Conservation (phyloP, 2,329 filamentous ascomycete species). For the Mariannaea sp. region DNA sequence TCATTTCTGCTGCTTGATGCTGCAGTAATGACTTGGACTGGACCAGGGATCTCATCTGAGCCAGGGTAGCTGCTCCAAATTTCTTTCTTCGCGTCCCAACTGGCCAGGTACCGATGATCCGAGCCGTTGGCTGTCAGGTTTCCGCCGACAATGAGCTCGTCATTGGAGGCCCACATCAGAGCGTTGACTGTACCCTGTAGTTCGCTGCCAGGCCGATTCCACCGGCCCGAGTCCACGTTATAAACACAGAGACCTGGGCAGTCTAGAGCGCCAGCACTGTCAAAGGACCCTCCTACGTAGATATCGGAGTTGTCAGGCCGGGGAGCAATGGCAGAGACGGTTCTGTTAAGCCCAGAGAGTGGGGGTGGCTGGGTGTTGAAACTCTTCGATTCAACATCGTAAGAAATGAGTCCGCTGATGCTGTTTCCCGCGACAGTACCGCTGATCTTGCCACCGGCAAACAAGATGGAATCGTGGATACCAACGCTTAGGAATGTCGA, state of each 20-base stretch:
- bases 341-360: constrained; percentile 69
- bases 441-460: constrained; percentile 79
- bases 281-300: constrained; percentile 85
- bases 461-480: constrained; percentile 70
- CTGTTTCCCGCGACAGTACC: constrained; percentile 67
- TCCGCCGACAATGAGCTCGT: constrained; percentile 76
- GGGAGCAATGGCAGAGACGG: constrained; percentile 76
- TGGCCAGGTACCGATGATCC: constrained; percentile 66
- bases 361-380: constrained; percentile 76
- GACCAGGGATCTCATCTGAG: constrained; percentile 73
- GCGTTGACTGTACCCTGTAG: constrained; percentile 72
- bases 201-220: constrained; percentile 77
- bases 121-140: constrained; percentile 72
- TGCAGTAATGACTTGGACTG: constrained; percentile 74
- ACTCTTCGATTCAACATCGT: constrained; percentile 69
- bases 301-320: constrained; percentile 74
- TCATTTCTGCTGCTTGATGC: constrained; percentile 73
- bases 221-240: constrained; percentile 71
- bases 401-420: constrained; percentile 78
- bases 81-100: constrained; percentile 70
- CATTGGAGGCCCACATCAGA: constrained; percentile 77
- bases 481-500: constrained; percentile 78
- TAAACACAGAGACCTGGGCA: constrained; percentile 85
- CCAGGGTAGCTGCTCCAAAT: constrained; percentile 69
- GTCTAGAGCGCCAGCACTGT: constrained; percentile 78